phyloP scores from a whole-genome alignment of 2,329 filamentous ascomycete species.

The Cladobotryum protrusum region DNA sequence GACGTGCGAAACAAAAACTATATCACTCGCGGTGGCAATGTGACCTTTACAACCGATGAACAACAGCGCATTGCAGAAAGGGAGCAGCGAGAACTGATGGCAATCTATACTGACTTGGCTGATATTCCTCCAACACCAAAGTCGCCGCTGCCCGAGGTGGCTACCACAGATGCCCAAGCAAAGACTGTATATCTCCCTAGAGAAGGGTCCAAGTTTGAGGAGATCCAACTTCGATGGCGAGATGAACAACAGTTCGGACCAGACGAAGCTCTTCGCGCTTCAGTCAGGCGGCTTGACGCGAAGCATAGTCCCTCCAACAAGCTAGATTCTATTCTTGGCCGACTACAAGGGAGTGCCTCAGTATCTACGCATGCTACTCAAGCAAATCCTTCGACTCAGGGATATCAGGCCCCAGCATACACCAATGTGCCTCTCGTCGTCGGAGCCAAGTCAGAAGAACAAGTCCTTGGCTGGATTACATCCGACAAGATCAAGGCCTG shows the following conservation, averaged over 20 bases:
- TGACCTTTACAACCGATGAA: slow-evolving; percentile 47
- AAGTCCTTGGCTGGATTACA: slow-evolving; percentile 37
- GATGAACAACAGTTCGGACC: slow-evolving; percentile 41
- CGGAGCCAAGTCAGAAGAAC: slow-evolving; percentile 33
- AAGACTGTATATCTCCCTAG: slow-evolving; percentile 33
- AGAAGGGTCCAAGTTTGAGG: slow-evolving; percentile 37
- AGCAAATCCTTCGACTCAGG: slow-evolving; percentile 7
- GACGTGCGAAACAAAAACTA: slow-evolving; percentile 43
- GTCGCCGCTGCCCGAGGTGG: slow-evolving; percentile 39
- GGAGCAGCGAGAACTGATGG: slow-evolving; percentile 55
- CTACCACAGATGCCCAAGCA: slow-evolving; percentile 15
- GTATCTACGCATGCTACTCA: slow-evolving; percentile 14
- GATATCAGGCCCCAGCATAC: slow-evolving; percentile 5
- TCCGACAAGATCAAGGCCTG: slow-evolving; percentile 40
- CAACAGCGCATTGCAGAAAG: slow-evolving; percentile 50
- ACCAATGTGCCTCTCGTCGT: slow-evolving; percentile 25
- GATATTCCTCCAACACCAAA: slow-evolving; percentile 53
- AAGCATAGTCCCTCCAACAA: slow-evolving; percentile 30
- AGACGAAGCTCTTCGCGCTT: slow-evolving; percentile 36
- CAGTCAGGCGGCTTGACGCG: slow-evolving; percentile 37
- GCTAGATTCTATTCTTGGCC: slow-evolving; percentile 35
- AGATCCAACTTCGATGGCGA: slow-evolving; percentile 43
- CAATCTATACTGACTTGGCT: slow-evolving; percentile 46
- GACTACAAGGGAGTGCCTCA: slow-evolving; percentile 22
- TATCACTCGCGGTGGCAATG: slow-evolving; percentile 47